Conservation (phyloP, 108 stramenopile genomes). For the Fistulifera pelliculosa region DNA sequence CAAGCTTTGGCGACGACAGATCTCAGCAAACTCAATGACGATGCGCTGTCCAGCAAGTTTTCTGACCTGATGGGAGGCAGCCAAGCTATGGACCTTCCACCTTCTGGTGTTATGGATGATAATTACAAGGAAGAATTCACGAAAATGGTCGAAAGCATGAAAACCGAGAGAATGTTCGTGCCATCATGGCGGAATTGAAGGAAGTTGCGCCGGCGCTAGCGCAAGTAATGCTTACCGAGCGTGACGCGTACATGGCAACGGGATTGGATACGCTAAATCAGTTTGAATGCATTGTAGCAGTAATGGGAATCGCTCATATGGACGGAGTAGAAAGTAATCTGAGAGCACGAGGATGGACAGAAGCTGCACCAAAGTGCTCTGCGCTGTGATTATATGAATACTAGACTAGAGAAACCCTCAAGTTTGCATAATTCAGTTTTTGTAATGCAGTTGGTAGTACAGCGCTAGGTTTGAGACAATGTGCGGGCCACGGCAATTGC, state of each 20-base stretch:
- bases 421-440: too few species aligned
- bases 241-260: constrained; percentile 74
- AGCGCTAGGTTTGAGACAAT: too few species aligned
- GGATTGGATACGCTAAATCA: constrained; percentile 46
- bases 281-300: constrained; percentile 49
- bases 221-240: constrained; percentile 59
- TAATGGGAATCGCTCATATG: constrained; percentile 68
- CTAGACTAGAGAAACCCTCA: too few species aligned
- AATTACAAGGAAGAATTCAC: constrained; percentile 34
- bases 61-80: constrained; percentile 21
- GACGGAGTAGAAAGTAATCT: constrained; percentile 62
- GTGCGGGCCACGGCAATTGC: too few species aligned
- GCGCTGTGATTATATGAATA: too few species aligned
- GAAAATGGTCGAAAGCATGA: constrained; percentile 51
- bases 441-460: too few species aligned
- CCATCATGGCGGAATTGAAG: constrained; percentile 44
- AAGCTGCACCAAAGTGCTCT: constrained; percentile 4
- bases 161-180: constrained; percentile 44
- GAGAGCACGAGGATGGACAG: constrained; percentile 46
- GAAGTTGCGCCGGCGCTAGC: constrained; percentile 53
- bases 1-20: constrained; percentile 56
- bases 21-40: constrained; percentile 37
- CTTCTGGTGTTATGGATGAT: neutral
- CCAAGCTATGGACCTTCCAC: constrained; percentile 8
- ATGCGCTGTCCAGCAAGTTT: constrained; percentile 36